These are phyloP conservation scores for Tetrahymena thermophila DNA, from an alignment of 73 alveolate genomes.

Conservation along the genomic window DNA sequence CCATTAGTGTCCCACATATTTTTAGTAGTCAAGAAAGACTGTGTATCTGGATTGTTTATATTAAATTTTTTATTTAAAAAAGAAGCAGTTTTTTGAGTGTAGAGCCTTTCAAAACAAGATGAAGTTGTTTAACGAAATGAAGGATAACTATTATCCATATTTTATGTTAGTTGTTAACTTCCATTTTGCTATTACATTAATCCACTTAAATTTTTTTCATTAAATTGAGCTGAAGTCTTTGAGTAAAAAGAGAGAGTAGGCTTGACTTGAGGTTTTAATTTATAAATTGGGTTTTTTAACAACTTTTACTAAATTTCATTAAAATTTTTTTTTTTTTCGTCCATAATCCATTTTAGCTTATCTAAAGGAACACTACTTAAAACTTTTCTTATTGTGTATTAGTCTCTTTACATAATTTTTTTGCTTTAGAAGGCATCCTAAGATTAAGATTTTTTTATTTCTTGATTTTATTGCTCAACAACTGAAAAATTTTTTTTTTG, in stretches of 20 bases:
- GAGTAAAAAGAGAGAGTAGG: not conserved
- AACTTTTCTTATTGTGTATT: not conserved
- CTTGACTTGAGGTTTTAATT: not conserved
- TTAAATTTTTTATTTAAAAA: not conserved
- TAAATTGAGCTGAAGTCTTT: not conserved
- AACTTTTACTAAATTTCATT: not conserved
- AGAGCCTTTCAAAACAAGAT: not conserved
- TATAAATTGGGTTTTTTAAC: not conserved
- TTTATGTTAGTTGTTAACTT: not conserved
- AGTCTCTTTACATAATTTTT: not conserved
- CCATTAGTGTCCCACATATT: not conserved
- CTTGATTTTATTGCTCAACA: not conserved
- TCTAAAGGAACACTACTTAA: not conserved
- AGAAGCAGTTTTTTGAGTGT: not conserved
- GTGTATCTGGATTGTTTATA: not conserved
- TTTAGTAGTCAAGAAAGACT: not conserved
- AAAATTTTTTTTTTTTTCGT: not conserved
- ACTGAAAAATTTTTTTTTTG: not conserved
- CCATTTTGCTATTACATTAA: not conserved
- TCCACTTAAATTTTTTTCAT: not conserved
- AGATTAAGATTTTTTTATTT: not conserved
- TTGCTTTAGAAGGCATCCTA: not conserved
- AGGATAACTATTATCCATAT: not conserved
- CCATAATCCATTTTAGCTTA: not conserved
- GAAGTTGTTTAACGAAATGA: not conserved